Evolutionary conservation across 768 basidiomycete genomes (phyloP).

Genomic region (Mycena maculata): DNA sequence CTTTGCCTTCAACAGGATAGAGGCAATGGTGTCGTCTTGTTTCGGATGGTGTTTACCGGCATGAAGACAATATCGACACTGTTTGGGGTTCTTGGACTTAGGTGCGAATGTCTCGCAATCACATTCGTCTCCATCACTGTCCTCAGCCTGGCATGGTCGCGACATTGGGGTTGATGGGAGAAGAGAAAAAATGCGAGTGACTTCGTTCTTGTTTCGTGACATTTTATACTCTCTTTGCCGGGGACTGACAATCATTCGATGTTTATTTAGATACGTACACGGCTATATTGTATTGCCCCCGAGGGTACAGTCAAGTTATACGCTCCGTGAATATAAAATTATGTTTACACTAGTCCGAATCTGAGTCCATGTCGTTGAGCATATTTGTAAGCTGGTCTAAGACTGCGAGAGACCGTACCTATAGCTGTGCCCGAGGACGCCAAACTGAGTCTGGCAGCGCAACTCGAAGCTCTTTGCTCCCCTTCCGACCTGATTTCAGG

Average conservation of each 20-base stretch:
- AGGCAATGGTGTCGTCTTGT: not conserved
- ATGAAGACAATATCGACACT: not conserved
- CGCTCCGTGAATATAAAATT: no score
- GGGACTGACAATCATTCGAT: no score
- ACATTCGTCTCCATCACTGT: conserved; percentile 1
- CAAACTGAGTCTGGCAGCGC: not conserved
- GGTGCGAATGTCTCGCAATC: conserved; percentile 1
- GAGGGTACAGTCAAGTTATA: no score
- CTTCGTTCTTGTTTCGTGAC: no score
- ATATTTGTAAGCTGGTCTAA: not conserved
- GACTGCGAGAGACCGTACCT: not conserved
- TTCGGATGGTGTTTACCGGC: not conserved
- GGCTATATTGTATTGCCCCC: no score
- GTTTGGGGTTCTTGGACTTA: not conserved
- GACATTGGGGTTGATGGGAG: not conserved
- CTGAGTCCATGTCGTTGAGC: not conserved
- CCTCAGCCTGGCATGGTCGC: not conserved
- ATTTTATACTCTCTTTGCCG: no score
- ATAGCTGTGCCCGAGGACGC: not conserved
- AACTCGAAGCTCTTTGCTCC: not conserved
- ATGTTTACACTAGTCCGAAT: no score
- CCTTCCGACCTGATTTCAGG: not conserved
- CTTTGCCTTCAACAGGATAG: not conserved
- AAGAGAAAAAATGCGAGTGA: not conserved
- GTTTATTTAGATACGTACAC: no score